Conservation (phyloP, 371 early-diverging fungal species). For the Rhizopus sp. region DNA sequence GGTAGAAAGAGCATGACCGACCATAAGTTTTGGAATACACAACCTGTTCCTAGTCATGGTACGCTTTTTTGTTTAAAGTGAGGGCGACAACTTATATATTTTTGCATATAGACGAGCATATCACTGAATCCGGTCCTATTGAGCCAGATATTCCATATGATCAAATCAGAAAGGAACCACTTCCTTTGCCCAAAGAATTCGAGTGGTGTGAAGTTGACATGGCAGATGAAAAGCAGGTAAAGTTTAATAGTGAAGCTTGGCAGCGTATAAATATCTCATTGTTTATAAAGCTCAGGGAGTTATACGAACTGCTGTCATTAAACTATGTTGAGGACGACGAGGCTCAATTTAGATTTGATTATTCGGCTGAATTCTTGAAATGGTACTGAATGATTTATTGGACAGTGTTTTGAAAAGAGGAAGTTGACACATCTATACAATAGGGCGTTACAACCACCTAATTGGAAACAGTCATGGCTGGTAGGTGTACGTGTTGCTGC, state of each 20-base stretch:
- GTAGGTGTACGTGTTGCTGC: slow-evolving; percentile 89
- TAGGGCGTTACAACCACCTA: slow-evolving; percentile 93
- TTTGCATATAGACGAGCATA: slow-evolving; percentile 56
- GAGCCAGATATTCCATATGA: slow-evolving; percentile 77
- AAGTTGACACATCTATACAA: neutral
- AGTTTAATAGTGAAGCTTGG: neutral
- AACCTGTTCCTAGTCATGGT: slow-evolving; percentile 88
- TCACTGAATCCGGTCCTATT: slow-evolving; percentile 79
- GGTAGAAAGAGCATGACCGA: slow-evolving; percentile 53
- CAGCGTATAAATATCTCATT: neutral
- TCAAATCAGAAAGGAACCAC: slow-evolving; percentile 83
- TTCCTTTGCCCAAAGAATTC: slow-evolving; percentile 84
- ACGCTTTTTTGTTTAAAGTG: slow-evolving; percentile 11
- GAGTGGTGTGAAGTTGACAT: slow-evolving; percentile 89
- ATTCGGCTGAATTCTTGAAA: slow-evolving; percentile 86
- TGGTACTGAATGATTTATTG: slow-evolving; percentile 60
- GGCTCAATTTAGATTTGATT: slow-evolving; percentile 94
- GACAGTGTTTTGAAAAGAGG: neutral
- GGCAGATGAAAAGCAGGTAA: slow-evolving; percentile 72
- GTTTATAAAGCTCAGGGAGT: slow-evolving; percentile 68
- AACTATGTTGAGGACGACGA: slow-evolving; percentile 98
- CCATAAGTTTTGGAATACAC: slow-evolving; percentile 96
- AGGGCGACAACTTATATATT: neutral
- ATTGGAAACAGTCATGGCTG: slow-evolving; percentile 86
- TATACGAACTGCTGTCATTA: slow-evolving; percentile 81